Evolutionary conservation across 2,329 filamentous ascomycete species (phyloP).

Genomic region (Fusarium clavum): DNA sequence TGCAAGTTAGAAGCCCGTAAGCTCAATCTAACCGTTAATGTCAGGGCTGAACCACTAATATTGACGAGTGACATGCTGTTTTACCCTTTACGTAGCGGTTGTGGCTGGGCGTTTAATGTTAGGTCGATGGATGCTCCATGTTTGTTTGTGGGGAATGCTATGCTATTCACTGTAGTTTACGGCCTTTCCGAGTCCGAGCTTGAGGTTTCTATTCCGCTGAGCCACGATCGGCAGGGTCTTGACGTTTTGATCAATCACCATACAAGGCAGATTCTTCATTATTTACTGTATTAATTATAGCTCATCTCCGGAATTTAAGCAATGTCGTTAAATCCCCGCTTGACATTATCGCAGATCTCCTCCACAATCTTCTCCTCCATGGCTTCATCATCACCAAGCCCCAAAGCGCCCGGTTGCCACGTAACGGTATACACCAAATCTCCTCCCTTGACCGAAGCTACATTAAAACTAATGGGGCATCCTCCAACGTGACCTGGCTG

Average conservation of each 20-base stretch:
- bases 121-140: background rate
- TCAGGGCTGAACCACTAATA: constrained; percentile 31
- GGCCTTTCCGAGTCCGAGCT: constrained; percentile 16
- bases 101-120: background rate
- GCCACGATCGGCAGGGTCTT: constrained; percentile 19
- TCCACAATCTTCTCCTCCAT: constrained; percentile 38
- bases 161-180: background rate
- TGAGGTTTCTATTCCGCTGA: constrained; percentile 5
- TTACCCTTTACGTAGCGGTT: background rate
- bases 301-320: background rate
- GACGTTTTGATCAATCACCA: background rate
- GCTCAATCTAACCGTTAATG: constrained; percentile 22
- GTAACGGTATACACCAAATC: constrained; percentile 41
- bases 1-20: constrained; percentile 26
- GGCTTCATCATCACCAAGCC: constrained; percentile 25
- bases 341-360: constrained; percentile 28
- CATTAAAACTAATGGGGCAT: constrained; percentile 38
- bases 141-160: constrained; percentile 5
- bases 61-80: constrained; percentile 26
- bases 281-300: background rate
- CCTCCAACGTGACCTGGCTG: constrained; percentile 40
- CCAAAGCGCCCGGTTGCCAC: constrained; percentile 43
- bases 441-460: constrained; percentile 35
- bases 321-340: constrained; percentile 28
- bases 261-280: constrained; percentile 18